Conservation (phyloP, 805 yeast genomes). For the Ogataea degrootiae region DNA sequence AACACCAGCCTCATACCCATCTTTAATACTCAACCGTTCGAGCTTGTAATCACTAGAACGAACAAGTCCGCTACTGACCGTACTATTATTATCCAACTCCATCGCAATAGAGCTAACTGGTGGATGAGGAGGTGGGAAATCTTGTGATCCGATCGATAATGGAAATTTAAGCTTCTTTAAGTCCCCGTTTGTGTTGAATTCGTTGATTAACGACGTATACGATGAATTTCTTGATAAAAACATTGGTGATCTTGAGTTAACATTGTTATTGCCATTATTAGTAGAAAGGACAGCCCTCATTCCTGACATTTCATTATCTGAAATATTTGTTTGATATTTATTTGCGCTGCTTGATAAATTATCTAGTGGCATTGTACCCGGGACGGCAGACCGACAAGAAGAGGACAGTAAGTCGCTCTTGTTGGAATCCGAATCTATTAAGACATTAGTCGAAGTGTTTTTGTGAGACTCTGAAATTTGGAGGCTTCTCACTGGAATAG, state of each 20-base stretch:
- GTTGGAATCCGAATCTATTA: constrained; percentile 7
- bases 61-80: too few relatives aligned
- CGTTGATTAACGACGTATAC: constrained; percentile 5
- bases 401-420: not conserved
- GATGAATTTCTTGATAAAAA: constrained; percentile 5
- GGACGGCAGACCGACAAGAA: too few relatives aligned
- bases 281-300: too few relatives aligned
- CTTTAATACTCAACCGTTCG: too few relatives aligned
- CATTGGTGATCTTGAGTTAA: not conserved
- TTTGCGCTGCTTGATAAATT: too few relatives aligned
- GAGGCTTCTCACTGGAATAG: not conserved
- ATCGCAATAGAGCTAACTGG: not conserved
- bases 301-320: too few relatives aligned
- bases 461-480: not conserved
- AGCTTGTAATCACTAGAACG: too few relatives aligned
- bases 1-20: too few relatives aligned
- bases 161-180: constrained; percentile 4
- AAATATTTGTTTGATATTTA: too few relatives aligned
- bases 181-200: constrained; percentile 4
- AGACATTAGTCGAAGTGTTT: constrained; percentile 4
- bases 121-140: not conserved
- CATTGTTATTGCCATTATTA: too few relatives aligned
- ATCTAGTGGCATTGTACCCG: too few relatives aligned
- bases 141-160: not conserved
- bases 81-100: not conserved